Conservation (phyloP, 306 rosid species). For the Lathyrus oleraceus region DNA sequence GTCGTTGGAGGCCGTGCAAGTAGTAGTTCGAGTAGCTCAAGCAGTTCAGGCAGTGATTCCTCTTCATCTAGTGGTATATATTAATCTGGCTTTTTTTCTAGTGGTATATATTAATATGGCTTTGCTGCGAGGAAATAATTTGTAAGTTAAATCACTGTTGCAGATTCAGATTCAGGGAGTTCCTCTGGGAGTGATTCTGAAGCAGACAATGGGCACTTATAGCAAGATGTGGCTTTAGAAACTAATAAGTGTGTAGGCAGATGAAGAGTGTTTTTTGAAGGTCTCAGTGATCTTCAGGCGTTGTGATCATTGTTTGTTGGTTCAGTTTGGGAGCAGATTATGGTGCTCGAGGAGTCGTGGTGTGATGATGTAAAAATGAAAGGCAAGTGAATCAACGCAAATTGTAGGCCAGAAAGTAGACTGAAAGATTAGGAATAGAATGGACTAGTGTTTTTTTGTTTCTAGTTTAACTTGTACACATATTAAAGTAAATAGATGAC, state of each 20-base stretch:
- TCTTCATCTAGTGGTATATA: slow-evolving; percentile 92
- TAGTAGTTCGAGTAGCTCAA: slow-evolving; percentile 76
- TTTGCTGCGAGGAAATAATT: not conserved
- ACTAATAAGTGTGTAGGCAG: slow-evolving; percentile 18
- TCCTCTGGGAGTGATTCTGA: slow-evolving; percentile 94
- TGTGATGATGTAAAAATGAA: slow-evolving; percentile 38
- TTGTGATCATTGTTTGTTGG: slow-evolving; percentile 37
- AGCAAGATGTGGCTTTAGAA: slow-evolving; percentile 20
- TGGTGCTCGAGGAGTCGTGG: not conserved
- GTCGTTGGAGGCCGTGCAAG: slow-evolving; percentile 71
- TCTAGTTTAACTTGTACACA: slow-evolving; percentile 47
- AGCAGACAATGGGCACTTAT: slow-evolving; percentile 65
- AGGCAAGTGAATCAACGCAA: slow-evolving; percentile 24
- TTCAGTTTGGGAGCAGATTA: slow-evolving; percentile 23
- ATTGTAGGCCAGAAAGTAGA: slow-evolving; percentile 40
- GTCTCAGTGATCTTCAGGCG: slow-evolving; percentile 5
- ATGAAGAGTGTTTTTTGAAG: slow-evolving; percentile 28
- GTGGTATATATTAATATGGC: not conserved
- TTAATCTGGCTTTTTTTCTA: not conserved
- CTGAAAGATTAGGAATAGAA: slow-evolving; percentile 43
- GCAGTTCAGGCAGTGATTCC: slow-evolving; percentile 88
- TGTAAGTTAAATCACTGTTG: not conserved
- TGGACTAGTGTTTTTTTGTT: slow-evolving; percentile 30
- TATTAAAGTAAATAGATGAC: slow-evolving; percentile 50
- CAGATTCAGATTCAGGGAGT: slow-evolving; percentile 93